These are phyloP conservation scores for Daldinia grandis DNA, from an alignment of 495 filamentous ascomycete species.

Conservation along the genomic window DNA sequence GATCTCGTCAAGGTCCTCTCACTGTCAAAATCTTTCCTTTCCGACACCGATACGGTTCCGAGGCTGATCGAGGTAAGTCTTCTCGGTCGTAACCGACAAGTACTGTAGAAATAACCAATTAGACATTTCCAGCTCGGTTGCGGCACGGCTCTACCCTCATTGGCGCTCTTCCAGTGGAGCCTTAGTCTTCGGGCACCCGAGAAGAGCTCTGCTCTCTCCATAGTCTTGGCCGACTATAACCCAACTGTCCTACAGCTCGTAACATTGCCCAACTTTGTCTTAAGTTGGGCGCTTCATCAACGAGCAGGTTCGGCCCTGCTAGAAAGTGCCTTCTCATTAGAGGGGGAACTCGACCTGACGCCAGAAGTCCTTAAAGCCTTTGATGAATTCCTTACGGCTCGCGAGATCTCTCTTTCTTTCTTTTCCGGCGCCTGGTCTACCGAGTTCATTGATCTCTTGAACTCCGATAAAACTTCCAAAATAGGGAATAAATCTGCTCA, in stretches of 20 bases:
- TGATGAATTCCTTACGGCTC: constrained; percentile 60
- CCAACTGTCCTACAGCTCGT: constrained; percentile 82
- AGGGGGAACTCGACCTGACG: constrained; percentile 80
- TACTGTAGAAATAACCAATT: constrained; percentile 25
- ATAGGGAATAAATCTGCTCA: not conserved
- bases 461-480: constrained; percentile 33
- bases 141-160: constrained; percentile 85
- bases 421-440: constrained; percentile 86
- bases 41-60: constrained; percentile 49
- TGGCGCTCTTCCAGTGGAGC: constrained; percentile 77
- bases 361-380: constrained; percentile 69
- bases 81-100: not conserved
- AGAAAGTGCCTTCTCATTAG: constrained; percentile 53
- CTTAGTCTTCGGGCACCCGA: constrained; percentile 51
- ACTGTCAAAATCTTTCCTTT: constrained; percentile 64
- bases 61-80: constrained; percentile 79
- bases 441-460: constrained; percentile 69
- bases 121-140: constrained; percentile 74
- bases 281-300: constrained; percentile 74
- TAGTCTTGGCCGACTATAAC: constrained; percentile 92
- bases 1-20: constrained; percentile 81
- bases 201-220: constrained; percentile 55
- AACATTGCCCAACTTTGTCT: constrained; percentile 85
- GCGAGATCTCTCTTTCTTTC: constrained; percentile 71
- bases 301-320: constrained; percentile 43